Conservation (phyloP, 2,329 filamentous ascomycete genomes). For the Madurella mycetomatis region DNA sequence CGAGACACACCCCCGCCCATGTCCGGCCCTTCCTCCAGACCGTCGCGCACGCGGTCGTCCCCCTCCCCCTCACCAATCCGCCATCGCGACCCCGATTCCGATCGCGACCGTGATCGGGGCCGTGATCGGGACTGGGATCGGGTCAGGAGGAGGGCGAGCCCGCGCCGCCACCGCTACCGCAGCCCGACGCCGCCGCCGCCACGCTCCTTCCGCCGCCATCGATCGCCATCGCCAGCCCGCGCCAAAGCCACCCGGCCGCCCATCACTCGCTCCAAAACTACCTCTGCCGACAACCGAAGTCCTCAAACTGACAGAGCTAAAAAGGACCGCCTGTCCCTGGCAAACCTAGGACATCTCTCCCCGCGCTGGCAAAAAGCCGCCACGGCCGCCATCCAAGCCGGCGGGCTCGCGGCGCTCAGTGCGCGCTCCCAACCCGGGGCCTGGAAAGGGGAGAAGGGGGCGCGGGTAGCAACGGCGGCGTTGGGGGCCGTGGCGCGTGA, state of each 20-base stretch:
- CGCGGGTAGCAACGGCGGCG: conserved; percentile 25
- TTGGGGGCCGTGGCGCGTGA: conserved; percentile 25
- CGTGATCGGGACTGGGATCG: neutral
- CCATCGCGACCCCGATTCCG: neutral
- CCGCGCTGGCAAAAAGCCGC: conserved; percentile 26
- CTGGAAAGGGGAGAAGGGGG: conserved; percentile 25
- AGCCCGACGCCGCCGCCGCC: neutral
- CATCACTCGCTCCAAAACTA: conserved; percentile 16
- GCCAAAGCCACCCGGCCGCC: too few relatives aligned
- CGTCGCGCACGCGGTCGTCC: neutral
- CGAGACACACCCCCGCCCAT: neutral
- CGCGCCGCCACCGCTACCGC: neutral
- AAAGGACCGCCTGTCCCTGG: conserved; percentile 4
- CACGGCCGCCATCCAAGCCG: conserved; percentile 25
- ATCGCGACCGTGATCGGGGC: neutral
- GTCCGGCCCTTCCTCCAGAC: neutral
- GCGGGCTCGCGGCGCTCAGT: conserved; percentile 22
- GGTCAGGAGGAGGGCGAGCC: neutral
- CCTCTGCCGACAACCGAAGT: neutral
- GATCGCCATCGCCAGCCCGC: neutral
- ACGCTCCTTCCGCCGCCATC: neutral
- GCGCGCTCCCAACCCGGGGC: conserved; percentile 21
- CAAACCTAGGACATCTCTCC: conserved; percentile 4
- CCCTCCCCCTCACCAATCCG: neutral
- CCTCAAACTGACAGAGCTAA: neutral